A percentile compares a stretch with the other conserved stretches of the same genome.
Evolutionary conservation across 2,329 filamentous ascomycete species (phyloP).

Genomic region (Paecilomyces fulvus): DNA sequence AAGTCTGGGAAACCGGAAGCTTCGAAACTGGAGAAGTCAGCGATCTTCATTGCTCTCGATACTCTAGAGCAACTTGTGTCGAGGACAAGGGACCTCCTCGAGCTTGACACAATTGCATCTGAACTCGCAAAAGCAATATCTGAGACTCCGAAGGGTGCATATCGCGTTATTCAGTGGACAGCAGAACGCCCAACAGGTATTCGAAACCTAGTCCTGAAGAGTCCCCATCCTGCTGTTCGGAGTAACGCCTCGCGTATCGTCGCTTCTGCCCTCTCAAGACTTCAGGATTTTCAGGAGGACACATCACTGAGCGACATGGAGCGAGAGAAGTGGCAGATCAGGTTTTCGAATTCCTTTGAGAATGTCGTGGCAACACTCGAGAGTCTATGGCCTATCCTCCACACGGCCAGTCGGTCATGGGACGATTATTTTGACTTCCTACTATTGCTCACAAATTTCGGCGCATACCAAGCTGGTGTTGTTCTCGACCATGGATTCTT

Average conservation of each 20-base stretch:
- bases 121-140: conserved; percentile 45
- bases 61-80: conserved; percentile 71
- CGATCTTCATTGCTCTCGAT: conserved; percentile 37
- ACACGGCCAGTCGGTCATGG: conserved; percentile 59
- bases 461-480: conserved; percentile 47
- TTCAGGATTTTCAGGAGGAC: conserved; percentile 37
- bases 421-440: conserved; percentile 68
- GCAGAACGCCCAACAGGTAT: conserved; percentile 47
- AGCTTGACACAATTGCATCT: conserved; percentile 50
- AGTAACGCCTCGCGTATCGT: conserved; percentile 45
- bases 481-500: conserved; percentile 57
- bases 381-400: conserved; percentile 55
- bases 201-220: conserved; percentile 57
- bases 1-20: conserved; percentile 42
- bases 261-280: conserved; percentile 42
- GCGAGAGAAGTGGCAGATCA: conserved; percentile 15
- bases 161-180: conserved; percentile 56
- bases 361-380: conserved; percentile 42
- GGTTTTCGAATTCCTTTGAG: conserved; percentile 22
- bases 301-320: conserved; percentile 17
- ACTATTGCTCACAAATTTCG: conserved; percentile 55
- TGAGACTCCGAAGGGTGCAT: conserved; percentile 48
- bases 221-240: conserved; percentile 50
- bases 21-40: conserved; percentile 36
- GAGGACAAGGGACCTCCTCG: conserved; percentile 59